phyloP scores from a whole-genome alignment of 352 stramenopile genomes.

The Phytophthora fragariaefolia region DNA sequence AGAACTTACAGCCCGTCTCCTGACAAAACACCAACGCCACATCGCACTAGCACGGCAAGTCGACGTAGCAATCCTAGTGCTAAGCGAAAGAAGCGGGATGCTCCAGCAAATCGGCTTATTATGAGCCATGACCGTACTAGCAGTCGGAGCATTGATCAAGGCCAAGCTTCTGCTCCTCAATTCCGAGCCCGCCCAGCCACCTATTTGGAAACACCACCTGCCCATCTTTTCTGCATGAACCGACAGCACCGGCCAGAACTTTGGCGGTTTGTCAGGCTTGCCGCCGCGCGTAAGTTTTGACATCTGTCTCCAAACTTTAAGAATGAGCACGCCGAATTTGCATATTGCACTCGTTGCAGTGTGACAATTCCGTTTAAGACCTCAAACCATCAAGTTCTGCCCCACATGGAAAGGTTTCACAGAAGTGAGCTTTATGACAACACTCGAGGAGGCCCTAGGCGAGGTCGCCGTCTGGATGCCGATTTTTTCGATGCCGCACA shows the following conservation, averaged over 20 bases:
- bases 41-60: neutral
- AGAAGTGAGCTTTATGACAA: neutral
- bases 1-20: neutral
- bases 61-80: neutral
- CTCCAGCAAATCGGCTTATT: neutral
- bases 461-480: neutral
- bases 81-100: neutral
- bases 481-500: neutral
- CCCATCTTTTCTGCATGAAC: neutral
- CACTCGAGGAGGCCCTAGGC: neutral
- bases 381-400: constrained; percentile 13
- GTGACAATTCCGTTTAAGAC: constrained; percentile 5
- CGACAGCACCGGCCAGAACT: constrained; percentile 9
- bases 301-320: constrained; percentile 11
- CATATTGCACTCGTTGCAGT: constrained; percentile 7
- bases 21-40: neutral
- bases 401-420: constrained; percentile 11
- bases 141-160: neutral
- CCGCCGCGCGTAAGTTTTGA: constrained; percentile 1
- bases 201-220: neutral
- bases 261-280: constrained; percentile 6
- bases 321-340: constrained; percentile 13
- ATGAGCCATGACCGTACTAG: neutral
- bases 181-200: neutral
- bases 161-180: neutral